Evolutionary conservation across 1,284 basidiomycete genomes (phyloP).

Genomic region (Leccinum subrobustum): DNA sequence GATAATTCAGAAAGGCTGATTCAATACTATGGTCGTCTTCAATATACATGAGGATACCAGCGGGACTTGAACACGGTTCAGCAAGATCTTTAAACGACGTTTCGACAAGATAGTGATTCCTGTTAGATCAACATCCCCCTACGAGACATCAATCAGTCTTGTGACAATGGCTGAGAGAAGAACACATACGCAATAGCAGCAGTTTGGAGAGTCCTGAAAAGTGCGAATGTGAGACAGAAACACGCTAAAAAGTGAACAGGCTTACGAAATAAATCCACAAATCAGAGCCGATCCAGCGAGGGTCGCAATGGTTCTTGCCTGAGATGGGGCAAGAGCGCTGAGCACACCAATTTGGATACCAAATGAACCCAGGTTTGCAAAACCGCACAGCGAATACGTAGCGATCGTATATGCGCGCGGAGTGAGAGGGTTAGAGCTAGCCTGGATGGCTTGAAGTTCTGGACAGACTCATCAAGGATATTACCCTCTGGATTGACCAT

Average conservation of each 20-base stretch:
- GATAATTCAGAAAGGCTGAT: neutral
- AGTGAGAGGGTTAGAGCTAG: constrained; percentile 55
- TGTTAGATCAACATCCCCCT: constrained; percentile 52
- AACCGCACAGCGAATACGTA: constrained; percentile 85
- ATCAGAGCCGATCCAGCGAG: constrained; percentile 78
- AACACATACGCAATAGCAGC: constrained; percentile 65
- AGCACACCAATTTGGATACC: constrained; percentile 93
- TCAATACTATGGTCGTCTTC: neutral
- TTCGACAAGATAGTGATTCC: neutral
- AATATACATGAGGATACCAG: neutral
- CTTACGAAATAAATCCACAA: constrained; percentile 69
- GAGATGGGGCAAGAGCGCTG: constrained; percentile 77
- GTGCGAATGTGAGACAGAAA: neutral
- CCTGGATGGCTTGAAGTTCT: constrained; percentile 56
- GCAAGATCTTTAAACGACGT: neutral
- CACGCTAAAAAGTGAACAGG: neutral
- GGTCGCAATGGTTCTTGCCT: constrained; percentile 67
- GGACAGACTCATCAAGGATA: neutral
- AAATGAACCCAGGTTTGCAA: constrained; percentile 83
- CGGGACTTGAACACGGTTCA: neutral
- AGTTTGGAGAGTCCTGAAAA: constrained; percentile 57
- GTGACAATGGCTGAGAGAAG: constrained; percentile 3
- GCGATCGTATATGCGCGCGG: constrained; percentile 75
- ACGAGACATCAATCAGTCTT: constrained; percentile 11
- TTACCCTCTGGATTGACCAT: neutral